These are phyloP conservation scores for Diplogelasinospora grovesii DNA, from an alignment of 495 filamentous ascomycete species.

Conservation along the genomic window DNA sequence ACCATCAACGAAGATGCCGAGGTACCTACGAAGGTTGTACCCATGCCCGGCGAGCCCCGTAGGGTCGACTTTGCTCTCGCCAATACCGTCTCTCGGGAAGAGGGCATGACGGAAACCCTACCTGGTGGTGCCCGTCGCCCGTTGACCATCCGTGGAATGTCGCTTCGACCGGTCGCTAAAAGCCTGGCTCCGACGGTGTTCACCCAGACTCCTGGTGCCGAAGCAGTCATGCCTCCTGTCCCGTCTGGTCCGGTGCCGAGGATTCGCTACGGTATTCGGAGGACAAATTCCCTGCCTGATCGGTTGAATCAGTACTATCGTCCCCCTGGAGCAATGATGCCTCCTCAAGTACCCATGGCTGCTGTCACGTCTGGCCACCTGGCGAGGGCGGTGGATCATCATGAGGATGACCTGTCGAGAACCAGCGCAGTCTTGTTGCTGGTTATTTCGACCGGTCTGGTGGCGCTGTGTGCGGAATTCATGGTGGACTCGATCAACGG, in stretches of 20 bases:
- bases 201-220: conserved; percentile 22
- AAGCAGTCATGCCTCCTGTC: conserved; percentile 8
- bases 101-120: conserved; percentile 27
- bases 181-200: conserved; percentile 42
- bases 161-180: conserved; percentile 36
- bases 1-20: conserved; percentile 29
- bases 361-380: conserved; percentile 20
- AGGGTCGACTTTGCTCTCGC: conserved; percentile 42
- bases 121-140: conserved; percentile 25
- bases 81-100: conserved; percentile 10
- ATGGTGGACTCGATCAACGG: conserved; percentile 72
- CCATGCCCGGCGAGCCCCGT: conserved; percentile 28
- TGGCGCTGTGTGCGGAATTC: conserved; percentile 84
- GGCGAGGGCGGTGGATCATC: conserved; percentile 42
- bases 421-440: conserved; percentile 69
- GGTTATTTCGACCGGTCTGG: conserved; percentile 67
- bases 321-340: conserved; percentile 36
- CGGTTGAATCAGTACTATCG: conserved; percentile 50
- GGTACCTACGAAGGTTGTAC: conserved; percentile 5
- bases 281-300: conserved; percentile 75
- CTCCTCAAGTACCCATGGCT: conserved; percentile 31
- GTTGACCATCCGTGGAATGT: conserved; percentile 35
- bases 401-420: conserved; percentile 56
- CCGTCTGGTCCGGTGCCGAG: conserved; percentile 43
- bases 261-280: conserved; percentile 55